Conservation (phyloP, 2,329 filamentous ascomycete genomes). For the Fusarium pseudoanthophilum region DNA sequence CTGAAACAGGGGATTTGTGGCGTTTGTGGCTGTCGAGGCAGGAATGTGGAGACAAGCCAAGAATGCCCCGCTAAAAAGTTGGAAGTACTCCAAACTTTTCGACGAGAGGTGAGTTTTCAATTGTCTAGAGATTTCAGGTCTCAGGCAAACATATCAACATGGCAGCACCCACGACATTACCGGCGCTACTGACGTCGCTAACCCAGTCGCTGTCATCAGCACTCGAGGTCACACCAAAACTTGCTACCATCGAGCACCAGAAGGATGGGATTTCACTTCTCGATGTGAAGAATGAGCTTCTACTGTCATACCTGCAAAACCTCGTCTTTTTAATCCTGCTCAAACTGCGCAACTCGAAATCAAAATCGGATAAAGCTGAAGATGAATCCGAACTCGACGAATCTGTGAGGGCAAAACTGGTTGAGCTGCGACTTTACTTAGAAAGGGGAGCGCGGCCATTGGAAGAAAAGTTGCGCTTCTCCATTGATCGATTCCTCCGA, state of each 20-base stretch:
- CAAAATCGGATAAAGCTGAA: slow-evolving; percentile 40
- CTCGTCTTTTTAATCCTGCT: slow-evolving; percentile 87
- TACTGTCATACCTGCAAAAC: slow-evolving; percentile 95
- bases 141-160: slow-evolving; percentile 49
- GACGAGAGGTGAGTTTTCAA: slow-evolving; percentile 21
- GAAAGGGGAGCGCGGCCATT: slow-evolving; percentile 92
- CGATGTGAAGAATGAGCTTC: slow-evolving; percentile 96
- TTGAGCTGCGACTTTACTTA: slow-evolving; percentile 89
- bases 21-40: slow-evolving; percentile 12
- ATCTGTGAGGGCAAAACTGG: slow-evolving; percentile 84
- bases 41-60: slow-evolving; percentile 7
- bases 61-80: slow-evolving; percentile 48
- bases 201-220: slow-evolving; percentile 70
- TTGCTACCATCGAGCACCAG: slow-evolving; percentile 74
- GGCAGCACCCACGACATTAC: slow-evolving; percentile 61
- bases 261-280: slow-evolving; percentile 92
- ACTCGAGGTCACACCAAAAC: slow-evolving; percentile 72
- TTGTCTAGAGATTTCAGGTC: slow-evolving; percentile 23
- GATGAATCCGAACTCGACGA: slow-evolving; percentile 63
- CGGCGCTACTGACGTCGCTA: slow-evolving; percentile 63
- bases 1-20: slow-evolving; percentile 27
- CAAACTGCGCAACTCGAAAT: slow-evolving; percentile 73
- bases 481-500: slow-evolving; percentile 93
- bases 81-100: slow-evolving; percentile 43
- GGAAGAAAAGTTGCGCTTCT: slow-evolving; percentile 91